Evolutionary conservation across 2,329 filamentous ascomycete genomes (phyloP).

Genomic region (Colletotrichum sublineola): DNA sequence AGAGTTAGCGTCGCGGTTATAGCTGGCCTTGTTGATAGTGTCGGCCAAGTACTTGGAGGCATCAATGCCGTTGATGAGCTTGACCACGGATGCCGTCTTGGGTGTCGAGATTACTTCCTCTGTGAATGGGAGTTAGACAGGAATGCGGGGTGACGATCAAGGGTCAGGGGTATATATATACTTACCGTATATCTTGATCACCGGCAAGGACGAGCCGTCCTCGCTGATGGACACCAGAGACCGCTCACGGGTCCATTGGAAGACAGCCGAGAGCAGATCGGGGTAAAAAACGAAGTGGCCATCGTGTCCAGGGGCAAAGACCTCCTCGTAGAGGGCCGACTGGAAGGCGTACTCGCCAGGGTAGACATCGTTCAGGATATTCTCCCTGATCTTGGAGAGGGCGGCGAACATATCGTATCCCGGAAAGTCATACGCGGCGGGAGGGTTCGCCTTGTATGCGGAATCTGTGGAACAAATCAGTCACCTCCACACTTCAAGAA

Average conservation of each 20-base stretch:
- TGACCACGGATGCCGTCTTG: constrained; percentile 45
- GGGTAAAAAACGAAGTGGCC: constrained; percentile 58
- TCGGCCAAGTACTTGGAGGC: constrained; percentile 46
- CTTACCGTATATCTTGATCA: constrained; percentile 61
- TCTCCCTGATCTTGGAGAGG: constrained; percentile 50
- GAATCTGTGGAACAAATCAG: constrained; percentile 47
- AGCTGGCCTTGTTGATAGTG: constrained; percentile 42
- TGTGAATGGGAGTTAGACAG: not conserved
- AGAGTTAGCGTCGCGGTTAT: constrained; percentile 47
- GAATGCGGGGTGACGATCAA: not conserved
- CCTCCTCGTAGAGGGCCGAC: constrained; percentile 53
- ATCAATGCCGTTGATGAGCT: constrained; percentile 47
- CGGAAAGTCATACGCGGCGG: constrained; percentile 62
- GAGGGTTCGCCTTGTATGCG: constrained; percentile 64
- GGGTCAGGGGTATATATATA: not conserved
- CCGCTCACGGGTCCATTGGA: constrained; percentile 53
- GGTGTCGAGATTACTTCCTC: constrained; percentile 51
- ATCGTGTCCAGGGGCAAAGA: constrained; percentile 56
- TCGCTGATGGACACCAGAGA: constrained; percentile 58
- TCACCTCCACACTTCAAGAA: not conserved
- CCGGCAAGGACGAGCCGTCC: constrained; percentile 52
- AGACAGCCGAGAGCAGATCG: constrained; percentile 54
- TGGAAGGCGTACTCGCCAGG: constrained; percentile 58
- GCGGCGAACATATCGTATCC: constrained; percentile 54
- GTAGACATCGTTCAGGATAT: constrained; percentile 52